A percentile compares a stretch with the other conserved stretches of the same genome.
Evolutionary conservation across 306 rosid species (phyloP).

Genomic region (Dalbergia cochinchinensis): DNA sequence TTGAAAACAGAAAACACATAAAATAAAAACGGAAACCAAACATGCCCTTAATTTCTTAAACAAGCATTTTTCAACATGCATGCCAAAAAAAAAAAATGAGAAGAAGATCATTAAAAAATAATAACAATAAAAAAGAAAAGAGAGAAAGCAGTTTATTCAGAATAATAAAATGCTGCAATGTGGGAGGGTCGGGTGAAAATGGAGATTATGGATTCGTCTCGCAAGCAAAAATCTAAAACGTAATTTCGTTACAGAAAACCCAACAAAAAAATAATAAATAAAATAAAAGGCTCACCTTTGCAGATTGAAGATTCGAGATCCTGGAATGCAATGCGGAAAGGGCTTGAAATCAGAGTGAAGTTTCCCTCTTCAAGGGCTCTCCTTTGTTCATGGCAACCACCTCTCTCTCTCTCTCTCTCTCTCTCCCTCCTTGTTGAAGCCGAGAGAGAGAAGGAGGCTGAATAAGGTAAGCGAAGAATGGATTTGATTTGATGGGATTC

Average conservation of each 20-base stretch:
- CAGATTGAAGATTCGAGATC: slow-evolving; percentile 71
- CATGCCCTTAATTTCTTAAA: no score
- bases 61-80: background rate
- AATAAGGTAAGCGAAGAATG: no score
- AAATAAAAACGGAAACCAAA: no score
- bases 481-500: background rate
- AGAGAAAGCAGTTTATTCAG: slow-evolving; percentile 32
- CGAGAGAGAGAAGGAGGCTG: background rate
- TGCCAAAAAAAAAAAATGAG: background rate
- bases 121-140: background rate
- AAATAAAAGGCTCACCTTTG: slow-evolving; percentile 52
- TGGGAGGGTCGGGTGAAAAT: slow-evolving; percentile 27
- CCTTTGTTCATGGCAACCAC: slow-evolving; percentile 30
- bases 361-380: slow-evolving; percentile 60
- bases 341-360: slow-evolving; percentile 53
- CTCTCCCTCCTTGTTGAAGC: slow-evolving; percentile 57
- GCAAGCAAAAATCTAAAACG: slow-evolving; percentile 31
- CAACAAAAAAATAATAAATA: background rate
- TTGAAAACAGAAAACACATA: no score
- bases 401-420: slow-evolving; percentile 39
- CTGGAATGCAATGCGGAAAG: slow-evolving; percentile 56
- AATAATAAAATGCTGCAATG: slow-evolving; percentile 46
- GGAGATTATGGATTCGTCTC: slow-evolving; percentile 44
- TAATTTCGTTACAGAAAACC: background rate
- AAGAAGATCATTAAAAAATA: background rate